Evolutionary conservation across 1,139 yeast species (phyloP).

Genomic region (Yamadazyma diospyri): DNA sequence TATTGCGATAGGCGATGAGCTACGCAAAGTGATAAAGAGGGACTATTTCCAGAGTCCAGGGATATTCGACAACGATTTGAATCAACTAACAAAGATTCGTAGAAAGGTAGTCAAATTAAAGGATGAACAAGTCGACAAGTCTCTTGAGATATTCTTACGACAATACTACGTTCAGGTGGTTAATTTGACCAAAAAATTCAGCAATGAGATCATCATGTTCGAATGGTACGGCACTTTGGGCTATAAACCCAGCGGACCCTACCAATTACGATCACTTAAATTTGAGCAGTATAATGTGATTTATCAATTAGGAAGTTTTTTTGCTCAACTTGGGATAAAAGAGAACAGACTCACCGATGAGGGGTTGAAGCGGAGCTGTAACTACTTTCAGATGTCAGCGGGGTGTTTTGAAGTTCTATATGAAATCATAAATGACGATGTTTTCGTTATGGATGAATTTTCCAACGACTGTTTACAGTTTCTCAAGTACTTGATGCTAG

Average conservation of each 20-base stretch:
- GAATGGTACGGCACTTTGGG: slow-evolving; percentile 74
- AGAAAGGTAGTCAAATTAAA: slow-evolving; percentile 20
- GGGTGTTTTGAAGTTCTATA: slow-evolving; percentile 54
- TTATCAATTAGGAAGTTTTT: slow-evolving; percentile 66
- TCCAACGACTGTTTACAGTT: slow-evolving; percentile 25
- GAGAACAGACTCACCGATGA: slow-evolving; percentile 46
- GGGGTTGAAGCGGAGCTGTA: slow-evolving; percentile 61
- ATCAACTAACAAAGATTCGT: slow-evolving; percentile 29
- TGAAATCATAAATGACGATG: slow-evolving; percentile 13
- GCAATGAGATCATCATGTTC: slow-evolving; percentile 47
- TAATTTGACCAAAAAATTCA: slow-evolving; percentile 35
- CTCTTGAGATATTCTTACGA: slow-evolving; percentile 19
- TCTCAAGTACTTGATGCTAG: slow-evolving; percentile 51
- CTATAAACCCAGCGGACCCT: slow-evolving; percentile 41
- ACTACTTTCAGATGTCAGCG: slow-evolving; percentile 66
- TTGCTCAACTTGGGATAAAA: slow-evolving; percentile 51
- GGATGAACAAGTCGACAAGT: slow-evolving; percentile 17
- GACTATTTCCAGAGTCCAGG: slow-evolving; percentile 68
- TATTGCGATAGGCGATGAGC: slow-evolving; percentile 41
- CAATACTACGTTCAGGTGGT: slow-evolving; percentile 32
- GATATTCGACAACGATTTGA: slow-evolving; percentile 52
- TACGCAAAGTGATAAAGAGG: slow-evolving; percentile 49
- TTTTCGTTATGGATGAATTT: slow-evolving; percentile 20
- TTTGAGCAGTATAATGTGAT: slow-evolving; percentile 62
- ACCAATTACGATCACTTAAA: slow-evolving; percentile 39